Evolutionary conservation across 495 filamentous ascomycete species (phyloP), one percentile per base, ranked within the genome.

Genomic region (Annulohypoxylon moriforme): DNA sequence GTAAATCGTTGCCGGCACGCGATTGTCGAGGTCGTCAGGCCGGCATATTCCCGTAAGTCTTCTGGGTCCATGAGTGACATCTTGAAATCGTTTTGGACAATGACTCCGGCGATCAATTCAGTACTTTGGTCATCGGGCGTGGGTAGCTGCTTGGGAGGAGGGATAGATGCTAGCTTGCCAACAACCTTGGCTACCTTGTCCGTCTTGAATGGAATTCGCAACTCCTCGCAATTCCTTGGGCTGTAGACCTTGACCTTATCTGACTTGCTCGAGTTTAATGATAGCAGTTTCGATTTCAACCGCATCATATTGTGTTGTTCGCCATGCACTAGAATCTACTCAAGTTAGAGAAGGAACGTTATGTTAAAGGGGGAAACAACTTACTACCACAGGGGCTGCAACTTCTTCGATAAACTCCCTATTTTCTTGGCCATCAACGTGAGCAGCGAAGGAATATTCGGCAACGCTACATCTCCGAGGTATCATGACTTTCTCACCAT

Each of bases 251-350:
- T 98, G 52, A 93, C 89, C 56, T 93, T 93, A 34, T 87, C 84
- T 0, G 85, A 84, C 75, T 96, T 95, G 24, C 90, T 88, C 9
- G 90, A 87, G 74, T 98, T 97, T 8, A 97, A 85, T 22, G 92
- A 93, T n/a, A 98, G 87, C 8, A 99, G 83, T 72, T 97, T 96
- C 2, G 93, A 96, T 76, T 97, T 97, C 16, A 99, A 83, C 33
- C 96, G 89, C 88, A 94, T 96, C 96, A 99, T 99, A 75, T 98
- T 96, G 76, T 97, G 93, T 70, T 95, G 93, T 76, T 98, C 96
- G 29, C 96, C 96, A 74, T 99, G 96, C 4, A 99, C 96, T 22
- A 99, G 87, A 58, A 99, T 97, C 91, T 94, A 53, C 1, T 1
- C 0, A 9, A 22, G 60, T 84, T 73, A 83, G 75, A 36, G 7